A percentile compares a stretch with the other conserved stretches of the same genome.
Evolutionary conservation across 768 basidiomycete genomes (phyloP).

Genomic region (Suillus discolor): DNA sequence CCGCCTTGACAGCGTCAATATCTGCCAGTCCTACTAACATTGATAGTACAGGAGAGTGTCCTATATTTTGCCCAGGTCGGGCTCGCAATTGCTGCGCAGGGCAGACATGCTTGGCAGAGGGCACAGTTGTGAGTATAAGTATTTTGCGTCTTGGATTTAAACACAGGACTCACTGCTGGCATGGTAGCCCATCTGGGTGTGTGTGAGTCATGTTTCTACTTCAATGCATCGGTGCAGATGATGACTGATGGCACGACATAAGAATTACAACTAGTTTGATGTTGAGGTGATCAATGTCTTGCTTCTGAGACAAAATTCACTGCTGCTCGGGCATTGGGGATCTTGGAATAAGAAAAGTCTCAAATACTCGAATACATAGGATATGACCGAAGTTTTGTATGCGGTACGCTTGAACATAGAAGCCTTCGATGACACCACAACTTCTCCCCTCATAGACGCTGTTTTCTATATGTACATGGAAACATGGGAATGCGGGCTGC

Average conservation of each 20-base stretch:
- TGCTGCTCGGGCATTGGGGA: not conserved
- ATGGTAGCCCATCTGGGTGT: not conserved
- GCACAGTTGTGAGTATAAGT: not conserved
- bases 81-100: not conserved
- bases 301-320: no score
- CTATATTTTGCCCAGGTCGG: not conserved
- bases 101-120: not conserved
- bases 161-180: not conserved
- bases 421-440: not conserved
- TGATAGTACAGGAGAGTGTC: no score
- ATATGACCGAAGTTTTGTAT: not conserved
- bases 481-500: not conserved
- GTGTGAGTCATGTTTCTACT: not conserved
- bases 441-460: no score
- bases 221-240: not conserved
- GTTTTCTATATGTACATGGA: not conserved
- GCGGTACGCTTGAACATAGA: not conserved
- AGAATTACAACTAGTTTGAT: not conserved
- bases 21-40: not conserved
- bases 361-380: not conserved
- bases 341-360: not conserved
- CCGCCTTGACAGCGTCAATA: not conserved
- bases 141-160: not conserved
- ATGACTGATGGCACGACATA: not conserved
- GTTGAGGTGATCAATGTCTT: not conserved